Percentiles rank a stretch among this genome's conserved stretches.
These are phyloP conservation scores for Zymoseptoria passerinii DNA, from an alignment of 2,329 filamentous ascomycete species.

Conservation along the genomic window DNA sequence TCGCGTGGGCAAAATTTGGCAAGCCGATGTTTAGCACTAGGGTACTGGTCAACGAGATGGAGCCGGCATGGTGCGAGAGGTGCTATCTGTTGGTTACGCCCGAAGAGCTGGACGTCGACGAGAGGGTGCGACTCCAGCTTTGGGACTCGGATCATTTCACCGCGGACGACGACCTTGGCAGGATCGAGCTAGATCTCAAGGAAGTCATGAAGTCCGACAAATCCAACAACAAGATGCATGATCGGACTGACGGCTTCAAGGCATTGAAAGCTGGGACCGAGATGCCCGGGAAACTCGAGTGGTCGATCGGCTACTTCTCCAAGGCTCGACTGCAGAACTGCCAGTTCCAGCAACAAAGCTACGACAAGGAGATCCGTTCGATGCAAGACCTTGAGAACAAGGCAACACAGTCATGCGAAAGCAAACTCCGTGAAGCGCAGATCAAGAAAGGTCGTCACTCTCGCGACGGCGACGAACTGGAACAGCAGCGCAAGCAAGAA, in stretches of 20 bases:
- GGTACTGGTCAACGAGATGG: constrained; percentile 56
- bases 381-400: constrained; percentile 52
- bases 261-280: constrained; percentile 57
- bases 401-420: constrained; percentile 46
- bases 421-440: constrained; percentile 58
- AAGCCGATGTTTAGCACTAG: constrained; percentile 60
- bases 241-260: constrained; percentile 57
- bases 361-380: constrained; percentile 49
- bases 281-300: constrained; percentile 59
- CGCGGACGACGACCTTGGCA: constrained; percentile 65
- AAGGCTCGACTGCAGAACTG: constrained; percentile 56
- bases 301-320: constrained; percentile 64
- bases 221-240: constrained; percentile 53
- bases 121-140: constrained; percentile 57
- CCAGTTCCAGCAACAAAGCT: constrained; percentile 54
- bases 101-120: constrained; percentile 61
- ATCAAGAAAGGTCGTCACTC: constrained; percentile 43
- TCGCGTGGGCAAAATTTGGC: constrained; percentile 71
- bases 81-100: constrained; percentile 60
- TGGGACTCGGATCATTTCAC: constrained; percentile 69
- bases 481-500: constrained; percentile 61
- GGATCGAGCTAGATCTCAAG: constrained; percentile 62
- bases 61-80: constrained; percentile 64
- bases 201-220: constrained; percentile 52
- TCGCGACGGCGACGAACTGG: constrained; percentile 44